Conservation (phyloP, 495 filamentous ascomycete genomes). For the Cercophora newfieldiana region DNA sequence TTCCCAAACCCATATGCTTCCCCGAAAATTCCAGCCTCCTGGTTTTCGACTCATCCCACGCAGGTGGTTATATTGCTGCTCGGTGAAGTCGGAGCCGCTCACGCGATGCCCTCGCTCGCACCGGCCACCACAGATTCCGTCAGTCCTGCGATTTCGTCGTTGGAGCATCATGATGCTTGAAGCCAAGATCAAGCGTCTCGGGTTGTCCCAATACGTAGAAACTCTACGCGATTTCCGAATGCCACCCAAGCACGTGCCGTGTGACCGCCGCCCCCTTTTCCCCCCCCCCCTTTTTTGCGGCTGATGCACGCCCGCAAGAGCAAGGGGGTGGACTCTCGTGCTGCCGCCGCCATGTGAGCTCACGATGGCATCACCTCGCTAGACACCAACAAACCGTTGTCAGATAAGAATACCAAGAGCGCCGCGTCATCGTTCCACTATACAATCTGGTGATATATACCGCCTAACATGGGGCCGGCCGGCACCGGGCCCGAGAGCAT, state of each 20-base stretch:
- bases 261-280: neutral
- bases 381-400: neutral
- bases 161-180: neutral
- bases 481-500: neutral
- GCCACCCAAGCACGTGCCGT: neutral
- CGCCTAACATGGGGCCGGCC: neutral
- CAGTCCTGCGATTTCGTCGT: too few species aligned
- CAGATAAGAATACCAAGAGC: neutral
- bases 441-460: neutral
- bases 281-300: neutral
- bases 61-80: neutral
- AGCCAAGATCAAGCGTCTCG: neutral
- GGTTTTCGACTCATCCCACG: neutral
- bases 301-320: neutral
- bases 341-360: neutral
- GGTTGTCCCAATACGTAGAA: neutral
- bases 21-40: slow-evolving; percentile 1
- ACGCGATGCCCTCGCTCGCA: neutral
- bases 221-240: neutral
- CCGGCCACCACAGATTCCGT: neutral
- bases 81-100: neutral
- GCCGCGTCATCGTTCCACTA: neutral
- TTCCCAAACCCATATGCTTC: neutral
- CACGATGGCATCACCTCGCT: slow-evolving; percentile 4
- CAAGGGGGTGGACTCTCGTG: neutral